Base-by-base conservation (phyloP, 169 alveolate genomes). In the Besnoitia besnoiti region DNA sequence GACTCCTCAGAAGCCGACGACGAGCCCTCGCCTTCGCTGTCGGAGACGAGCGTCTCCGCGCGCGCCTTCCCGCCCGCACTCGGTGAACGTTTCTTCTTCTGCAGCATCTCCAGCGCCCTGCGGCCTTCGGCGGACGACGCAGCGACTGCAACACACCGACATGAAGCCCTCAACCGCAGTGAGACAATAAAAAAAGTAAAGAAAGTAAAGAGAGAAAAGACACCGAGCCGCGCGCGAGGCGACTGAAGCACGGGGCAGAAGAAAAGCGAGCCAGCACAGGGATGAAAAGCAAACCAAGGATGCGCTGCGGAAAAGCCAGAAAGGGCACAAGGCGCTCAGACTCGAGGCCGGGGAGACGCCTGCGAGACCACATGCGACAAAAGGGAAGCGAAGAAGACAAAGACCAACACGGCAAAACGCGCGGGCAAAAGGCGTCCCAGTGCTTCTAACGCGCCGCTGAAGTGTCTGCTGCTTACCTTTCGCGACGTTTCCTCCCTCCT, bases 111-210 rank as follows among this genome's bases (percentile, higher is more conserved):
- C 49, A 77, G 35, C 59, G 87, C 87, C 8, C 87, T 51, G 14
- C 87, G 87, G 37, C 87, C 87, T 4, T 3, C 87, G 21, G 55
- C 49, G 14, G 87, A 77, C 37, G 37, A 27, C 87, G 87, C 87
- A 8, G 87, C 10, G n/a, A 37, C 87, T 77, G 59, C 10, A 39
- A 55, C 35, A 19, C 76, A 14, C 10, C 42, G 21, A 67, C 80
- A n/a, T 8, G 42, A 30, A 67, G n/a, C 12, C 40, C 44, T 30
- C 39, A 67, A 3, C 44, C 2, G 4, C 44, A n/a, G 39, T 42
- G 42, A 67, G 46, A 61, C 35, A 8, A 61, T 5, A 30, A 35
- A n/a, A 42, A 67, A 67, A 42, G 19, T 42, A n/a, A 67, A 7
- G 42, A 30, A 5, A 67, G 46, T 21, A 67, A 37, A 7, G n/a